phyloP scores from a whole-genome alignment of 192 early-diverging fungal genomes.

The Entomortierella parvispora region DNA sequence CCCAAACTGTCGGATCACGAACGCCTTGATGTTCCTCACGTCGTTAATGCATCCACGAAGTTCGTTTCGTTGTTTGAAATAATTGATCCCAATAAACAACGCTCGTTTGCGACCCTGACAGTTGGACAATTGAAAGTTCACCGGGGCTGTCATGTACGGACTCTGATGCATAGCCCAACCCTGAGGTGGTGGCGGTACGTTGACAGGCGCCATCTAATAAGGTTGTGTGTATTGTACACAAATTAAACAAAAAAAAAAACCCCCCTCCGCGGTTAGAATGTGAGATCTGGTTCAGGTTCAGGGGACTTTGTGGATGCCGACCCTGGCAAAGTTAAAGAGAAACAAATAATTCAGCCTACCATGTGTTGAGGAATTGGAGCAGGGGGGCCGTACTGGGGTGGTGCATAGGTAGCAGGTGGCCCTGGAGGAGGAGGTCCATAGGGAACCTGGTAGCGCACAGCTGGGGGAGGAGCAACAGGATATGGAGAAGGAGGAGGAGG shows the following conservation, averaged over 20 bases:
- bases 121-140: conserved; percentile 59
- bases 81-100: conserved; percentile 96
- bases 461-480: too few species aligned
- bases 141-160: conserved; percentile 27
- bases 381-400: conserved; percentile 10
- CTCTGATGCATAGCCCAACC: conserved; percentile 25
- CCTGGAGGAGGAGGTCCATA: not conserved
- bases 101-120: conserved; percentile 82
- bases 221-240: not conserved
- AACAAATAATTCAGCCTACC: conserved; percentile 12
- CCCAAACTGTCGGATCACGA: conserved; percentile 69
- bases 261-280: too few species aligned
- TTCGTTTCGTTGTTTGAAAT: conserved; percentile 68
- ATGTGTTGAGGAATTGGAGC: not conserved
- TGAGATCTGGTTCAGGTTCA: too few species aligned
- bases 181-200: conserved; percentile 22
- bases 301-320: too few species aligned
- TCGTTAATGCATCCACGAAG: conserved; percentile 86
- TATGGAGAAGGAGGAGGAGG: too few species aligned
- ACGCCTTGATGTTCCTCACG: conserved; percentile 78
- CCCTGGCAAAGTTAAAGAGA: conserved; percentile 1
- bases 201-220: conserved; percentile 14
- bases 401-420: conserved; percentile 1
- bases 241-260: not conserved
- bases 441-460: too few species aligned